phyloP scores from a whole-genome alignment of 805 yeast genomes.

The Ogataea parapolymorpha region DNA sequence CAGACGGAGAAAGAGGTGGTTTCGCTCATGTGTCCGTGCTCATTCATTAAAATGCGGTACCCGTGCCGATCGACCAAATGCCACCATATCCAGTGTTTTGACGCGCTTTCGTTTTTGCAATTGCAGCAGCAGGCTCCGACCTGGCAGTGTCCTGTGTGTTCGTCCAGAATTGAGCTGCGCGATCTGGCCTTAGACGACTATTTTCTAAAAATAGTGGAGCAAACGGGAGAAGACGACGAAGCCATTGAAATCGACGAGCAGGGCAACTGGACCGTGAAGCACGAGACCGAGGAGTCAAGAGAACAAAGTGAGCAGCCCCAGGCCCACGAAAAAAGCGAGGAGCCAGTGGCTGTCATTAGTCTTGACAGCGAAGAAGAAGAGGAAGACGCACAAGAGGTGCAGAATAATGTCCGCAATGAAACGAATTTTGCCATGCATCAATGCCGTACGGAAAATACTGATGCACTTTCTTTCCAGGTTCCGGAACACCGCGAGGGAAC shows the following conservation, averaged over 20 bases:
- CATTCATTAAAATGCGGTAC: slow-evolving; percentile 61
- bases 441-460: no score
- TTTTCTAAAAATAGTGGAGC: slow-evolving; percentile 55
- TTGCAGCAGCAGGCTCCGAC: slow-evolving; percentile 77
- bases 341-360: slow-evolving; percentile 4
- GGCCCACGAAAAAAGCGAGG: background rate
- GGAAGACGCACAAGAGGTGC: background rate
- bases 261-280: slow-evolving; percentile 63
- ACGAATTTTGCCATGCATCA: no score
- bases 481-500: no score
- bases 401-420: no score
- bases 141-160: slow-evolving; percentile 89
- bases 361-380: slow-evolving; percentile 3
- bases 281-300: slow-evolving; percentile 17
- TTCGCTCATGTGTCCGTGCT: slow-evolving; percentile 75
- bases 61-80: slow-evolving; percentile 75
- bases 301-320: background rate
- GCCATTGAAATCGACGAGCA: slow-evolving; percentile 63
- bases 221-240: slow-evolving; percentile 55
- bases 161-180: slow-evolving; percentile 44
- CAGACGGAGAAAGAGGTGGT: slow-evolving; percentile 60
- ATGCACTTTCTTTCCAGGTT: no score
- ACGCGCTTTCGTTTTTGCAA: slow-evolving; percentile 67
- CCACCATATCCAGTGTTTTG: slow-evolving; percentile 85
- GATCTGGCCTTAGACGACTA: slow-evolving; percentile 75